These are phyloP conservation scores for Domatiomyces globalis DNA, from an alignment of 2,329 filamentous ascomycete genomes.

Conservation along the genomic window DNA sequence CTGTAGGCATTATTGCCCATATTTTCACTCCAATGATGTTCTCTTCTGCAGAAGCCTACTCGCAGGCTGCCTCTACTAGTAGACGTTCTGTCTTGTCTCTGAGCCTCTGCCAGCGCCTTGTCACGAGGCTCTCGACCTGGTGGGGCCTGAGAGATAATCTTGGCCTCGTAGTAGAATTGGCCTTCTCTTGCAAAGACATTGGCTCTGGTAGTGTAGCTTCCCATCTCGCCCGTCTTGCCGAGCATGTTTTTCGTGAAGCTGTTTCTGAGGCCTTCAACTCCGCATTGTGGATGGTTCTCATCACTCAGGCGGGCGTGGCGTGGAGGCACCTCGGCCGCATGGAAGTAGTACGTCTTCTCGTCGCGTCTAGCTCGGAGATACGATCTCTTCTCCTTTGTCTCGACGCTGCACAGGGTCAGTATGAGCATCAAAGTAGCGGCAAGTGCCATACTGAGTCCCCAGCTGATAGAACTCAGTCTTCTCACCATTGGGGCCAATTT, in stretches of 20 bases:
- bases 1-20: constrained; percentile 17
- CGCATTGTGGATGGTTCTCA: constrained; percentile 47
- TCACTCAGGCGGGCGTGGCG: constrained; percentile 77
- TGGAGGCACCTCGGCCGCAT: constrained; percentile 61
- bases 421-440: background rate
- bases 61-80: constrained; percentile 31
- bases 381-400: constrained; percentile 17
- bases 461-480: constrained; percentile 18
- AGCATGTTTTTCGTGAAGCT: constrained; percentile 57
- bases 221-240: constrained; percentile 66
- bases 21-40: constrained; percentile 21
- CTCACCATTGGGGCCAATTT: constrained; percentile 12
- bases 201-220: constrained; percentile 69
- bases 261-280: constrained; percentile 64
- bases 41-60: constrained; percentile 34
- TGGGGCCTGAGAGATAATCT: constrained; percentile 44
- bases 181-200: constrained; percentile 86
- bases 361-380: constrained; percentile 18
- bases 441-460: constrained; percentile 14
- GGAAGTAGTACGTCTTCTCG: constrained; percentile 16
- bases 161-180: constrained; percentile 87
- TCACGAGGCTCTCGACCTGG: constrained; percentile 46
- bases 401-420: constrained; percentile 9
- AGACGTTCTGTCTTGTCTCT: constrained; percentile 12
- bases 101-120: constrained; percentile 14